These are phyloP conservation scores for Thraustochytrium sp. DNA, from an alignment of 352 stramenopile genomes.

Conservation along the genomic window DNA sequence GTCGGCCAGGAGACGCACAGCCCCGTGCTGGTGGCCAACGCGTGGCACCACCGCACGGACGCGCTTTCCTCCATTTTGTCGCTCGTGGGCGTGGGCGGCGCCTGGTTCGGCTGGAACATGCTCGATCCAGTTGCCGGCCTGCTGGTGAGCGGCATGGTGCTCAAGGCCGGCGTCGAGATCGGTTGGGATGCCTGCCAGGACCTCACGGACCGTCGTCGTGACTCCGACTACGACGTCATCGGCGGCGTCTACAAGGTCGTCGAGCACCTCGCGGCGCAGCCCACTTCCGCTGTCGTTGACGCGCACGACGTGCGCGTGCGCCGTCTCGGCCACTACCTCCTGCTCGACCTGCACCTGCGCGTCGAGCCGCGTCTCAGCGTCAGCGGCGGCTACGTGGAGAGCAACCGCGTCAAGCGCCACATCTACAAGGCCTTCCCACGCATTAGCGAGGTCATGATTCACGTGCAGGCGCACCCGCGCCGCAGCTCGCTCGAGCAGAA, in stretches of 20 bases:
- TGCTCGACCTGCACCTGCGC: slow-evolving; percentile 39
- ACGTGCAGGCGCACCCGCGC: slow-evolving; percentile 35
- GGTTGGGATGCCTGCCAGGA: slow-evolving; percentile 43
- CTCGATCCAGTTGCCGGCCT: slow-evolving; percentile 63
- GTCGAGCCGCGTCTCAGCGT: slow-evolving; percentile 40
- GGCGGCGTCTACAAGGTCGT: slow-evolving; percentile 28
- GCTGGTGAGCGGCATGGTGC: slow-evolving; percentile 75
- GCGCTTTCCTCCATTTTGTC: slow-evolving; percentile 79
- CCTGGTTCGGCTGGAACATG: background rate
- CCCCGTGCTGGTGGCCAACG: slow-evolving; percentile 75
- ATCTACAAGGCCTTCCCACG: slow-evolving; percentile 29
- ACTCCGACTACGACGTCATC: background rate
- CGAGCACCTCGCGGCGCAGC: background rate
- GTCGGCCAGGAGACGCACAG: slow-evolving; percentile 71
- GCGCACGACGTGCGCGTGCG: slow-evolving; percentile 26
- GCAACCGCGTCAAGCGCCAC: slow-evolving; percentile 12
- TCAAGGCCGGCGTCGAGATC: slow-evolving; percentile 47
- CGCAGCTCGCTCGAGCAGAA: background rate
- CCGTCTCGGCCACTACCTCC: slow-evolving; percentile 41
- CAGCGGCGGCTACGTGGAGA: slow-evolving; percentile 35
- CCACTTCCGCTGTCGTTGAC: background rate
- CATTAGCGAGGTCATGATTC: slow-evolving; percentile 38
- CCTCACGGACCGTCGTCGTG: slow-evolving; percentile 18
- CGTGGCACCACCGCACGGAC: slow-evolving; percentile 82
- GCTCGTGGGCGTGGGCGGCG: slow-evolving; percentile 49